Evolutionary conservation across 805 yeast genomes (phyloP).

Genomic region (Diddensiella caesifluorescens): DNA sequence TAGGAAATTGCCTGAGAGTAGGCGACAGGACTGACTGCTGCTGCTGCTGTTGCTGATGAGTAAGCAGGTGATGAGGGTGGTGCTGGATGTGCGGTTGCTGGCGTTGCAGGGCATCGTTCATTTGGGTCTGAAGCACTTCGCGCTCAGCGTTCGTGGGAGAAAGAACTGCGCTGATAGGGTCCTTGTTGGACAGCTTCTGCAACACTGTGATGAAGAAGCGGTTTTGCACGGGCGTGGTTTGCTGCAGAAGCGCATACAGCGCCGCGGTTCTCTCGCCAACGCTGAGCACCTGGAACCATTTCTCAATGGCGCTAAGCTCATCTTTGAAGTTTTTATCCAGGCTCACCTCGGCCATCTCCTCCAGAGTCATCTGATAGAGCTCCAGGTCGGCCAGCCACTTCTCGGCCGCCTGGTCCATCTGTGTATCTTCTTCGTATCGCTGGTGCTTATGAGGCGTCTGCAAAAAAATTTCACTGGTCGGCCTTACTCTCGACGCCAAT

Average conservation of each 20-base stretch:
- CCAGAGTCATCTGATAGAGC: slow-evolving; percentile 28
- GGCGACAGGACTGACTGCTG: slow-evolving; percentile 7
- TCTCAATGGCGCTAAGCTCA: slow-evolving; percentile 34
- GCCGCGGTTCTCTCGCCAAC: slow-evolving; percentile 37
- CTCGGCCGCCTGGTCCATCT: slow-evolving; percentile 26
- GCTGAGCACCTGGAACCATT: slow-evolving; percentile 37
- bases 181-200: slow-evolving; percentile 28
- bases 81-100: slow-evolving; percentile 11
- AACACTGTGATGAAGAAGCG: slow-evolving; percentile 32
- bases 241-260: slow-evolving; percentile 33
- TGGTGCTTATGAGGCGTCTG: slow-evolving; percentile 18
- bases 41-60: slow-evolving; percentile 9
- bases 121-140: background rate
- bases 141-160: slow-evolving; percentile 20
- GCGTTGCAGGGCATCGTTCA: slow-evolving; percentile 6
- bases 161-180: slow-evolving; percentile 21
- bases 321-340: slow-evolving; percentile 30
- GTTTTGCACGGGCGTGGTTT: slow-evolving; percentile 32
- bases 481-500: slow-evolving; percentile 20
- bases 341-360: slow-evolving; percentile 29
- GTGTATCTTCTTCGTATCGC: slow-evolving; percentile 7
- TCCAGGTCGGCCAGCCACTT: slow-evolving; percentile 34
- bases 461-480: slow-evolving; percentile 25
- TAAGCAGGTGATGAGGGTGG: slow-evolving; percentile 2
- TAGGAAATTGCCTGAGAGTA: slow-evolving; percentile 1